Evolutionary conservation across 2,329 filamentous ascomycete species (phyloP), one percentile per base, ranked within the genome.

Genomic region (Zelopaecilomyces penicillatus): DNA sequence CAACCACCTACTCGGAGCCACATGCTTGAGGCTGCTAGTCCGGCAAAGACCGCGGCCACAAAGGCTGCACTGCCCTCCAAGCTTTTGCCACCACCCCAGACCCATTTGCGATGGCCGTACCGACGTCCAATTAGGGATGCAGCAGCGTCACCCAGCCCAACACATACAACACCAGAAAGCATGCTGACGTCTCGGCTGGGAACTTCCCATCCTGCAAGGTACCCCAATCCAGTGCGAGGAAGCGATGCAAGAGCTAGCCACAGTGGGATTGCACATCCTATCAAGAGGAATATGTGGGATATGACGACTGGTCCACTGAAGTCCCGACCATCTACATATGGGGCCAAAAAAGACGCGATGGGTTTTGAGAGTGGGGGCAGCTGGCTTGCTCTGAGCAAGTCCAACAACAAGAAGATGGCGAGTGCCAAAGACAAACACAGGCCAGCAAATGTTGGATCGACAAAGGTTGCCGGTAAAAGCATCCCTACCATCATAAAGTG

Each of bases 401-500:
- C 93, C 9, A 97, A 77, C 4, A 97, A 72, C 10, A 97, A 71
- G 59, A 98, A 98, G 42, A 94, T 73, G 4, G 85, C 82, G 32
- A 98, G 75, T 28, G 89, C 80, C 30, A 96, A 68, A 0, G 76
- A 74, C n/a, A 97, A 73, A 0, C 89, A 87, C 9, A 98, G 71
- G 1, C 85, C 80, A 41, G 83, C 82, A 63, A 87, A 97, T 35
- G 83, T 74, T 1, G 93, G 91, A 62, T 98, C 93, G 51, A 97
- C 69, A 60, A 82, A 96, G 2, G 84, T 86, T 1, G 87, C 81
- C 0, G 93, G 90, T 2, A 97, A 74, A 45, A 98, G 83, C 87
- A 98, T 96, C 45, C 82, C 81, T 6, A 97, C 91, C 85, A 97
- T 97, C 76, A 91, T 95, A 54, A 94, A 94, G 64, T 98, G 93